A percentile compares a stretch with the other conserved stretches of the same genome.
phyloP scores from a whole-genome alignment of 495 filamentous ascomycete species.

The Penicillium samsonianum region DNA sequence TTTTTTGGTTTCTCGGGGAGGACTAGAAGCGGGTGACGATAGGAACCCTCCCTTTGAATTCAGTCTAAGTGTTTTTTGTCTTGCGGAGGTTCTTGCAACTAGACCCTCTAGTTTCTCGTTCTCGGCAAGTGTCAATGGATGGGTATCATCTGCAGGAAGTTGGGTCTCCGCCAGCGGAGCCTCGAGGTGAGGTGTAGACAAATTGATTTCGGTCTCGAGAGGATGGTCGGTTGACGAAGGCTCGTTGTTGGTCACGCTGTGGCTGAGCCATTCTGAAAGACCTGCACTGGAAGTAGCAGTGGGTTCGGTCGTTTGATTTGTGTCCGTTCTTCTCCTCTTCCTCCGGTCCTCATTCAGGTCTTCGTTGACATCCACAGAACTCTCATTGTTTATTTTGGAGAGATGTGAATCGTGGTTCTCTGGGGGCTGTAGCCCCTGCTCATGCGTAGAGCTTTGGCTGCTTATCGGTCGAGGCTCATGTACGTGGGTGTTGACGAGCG shows the following conservation, averaged over 20 bases:
- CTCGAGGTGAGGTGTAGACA: not conserved
- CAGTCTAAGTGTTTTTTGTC: constrained; percentile 54
- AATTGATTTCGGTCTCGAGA: not conserved
- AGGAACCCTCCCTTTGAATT: constrained; percentile 58
- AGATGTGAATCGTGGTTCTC: not conserved
- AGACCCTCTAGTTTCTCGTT: not conserved
- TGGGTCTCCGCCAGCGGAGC: constrained; percentile 7
- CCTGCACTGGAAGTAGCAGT: constrained; percentile 12
- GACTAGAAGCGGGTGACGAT: constrained; percentile 48
- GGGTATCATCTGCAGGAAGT: not conserved
- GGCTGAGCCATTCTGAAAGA: constrained; percentile 28
- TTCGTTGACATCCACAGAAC: constrained; percentile 21
- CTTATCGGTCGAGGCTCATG: constrained; percentile 2
- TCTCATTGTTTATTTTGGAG: not conserved
- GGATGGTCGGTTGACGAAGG: not conserved
- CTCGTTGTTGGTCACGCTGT: not conserved
- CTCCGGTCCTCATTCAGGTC: constrained; percentile 46
- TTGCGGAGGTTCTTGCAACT: constrained; percentile 7
- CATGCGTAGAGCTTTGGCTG: not conserved
- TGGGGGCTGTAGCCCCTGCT: not conserved
- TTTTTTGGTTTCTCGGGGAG: constrained; percentile 25
- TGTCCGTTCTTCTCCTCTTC: constrained; percentile 56
- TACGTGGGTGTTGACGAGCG: not conserved
- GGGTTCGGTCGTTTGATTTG: constrained; percentile 22
- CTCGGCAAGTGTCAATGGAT: not conserved